Evolutionary conservation across 345 rosid species (phyloP).

Genomic region (Eucalyptus virginea): DNA sequence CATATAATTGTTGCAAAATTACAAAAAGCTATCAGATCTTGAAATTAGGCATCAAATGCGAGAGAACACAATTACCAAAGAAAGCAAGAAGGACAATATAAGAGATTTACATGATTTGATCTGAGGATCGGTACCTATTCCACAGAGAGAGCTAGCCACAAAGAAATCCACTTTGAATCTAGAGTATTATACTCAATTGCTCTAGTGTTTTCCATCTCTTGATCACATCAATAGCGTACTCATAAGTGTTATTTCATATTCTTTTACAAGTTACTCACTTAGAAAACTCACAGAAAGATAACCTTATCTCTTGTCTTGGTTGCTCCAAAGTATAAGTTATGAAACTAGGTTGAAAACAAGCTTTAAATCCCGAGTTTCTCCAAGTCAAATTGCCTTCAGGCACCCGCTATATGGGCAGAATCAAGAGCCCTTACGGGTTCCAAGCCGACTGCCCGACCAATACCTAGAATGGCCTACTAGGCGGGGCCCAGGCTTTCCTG

Average conservation of each 20-base stretch:
- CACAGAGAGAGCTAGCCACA: background rate
- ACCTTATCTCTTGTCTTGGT: background rate
- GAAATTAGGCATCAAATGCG: background rate
- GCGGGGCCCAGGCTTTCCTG: background rate
- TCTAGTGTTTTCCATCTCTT: background rate
- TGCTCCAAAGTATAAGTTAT: background rate
- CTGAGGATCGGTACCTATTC: accelerated
- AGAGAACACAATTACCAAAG: background rate
- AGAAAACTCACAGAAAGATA: background rate
- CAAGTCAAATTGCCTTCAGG: background rate
- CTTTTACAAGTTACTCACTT: background rate
- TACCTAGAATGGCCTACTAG: background rate
- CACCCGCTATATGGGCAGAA: background rate
- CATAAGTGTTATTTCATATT: background rate
- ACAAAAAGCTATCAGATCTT: background rate
- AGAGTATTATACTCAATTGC: background rate
- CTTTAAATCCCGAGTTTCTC: background rate
- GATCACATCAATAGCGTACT: background rate
- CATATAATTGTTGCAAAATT: background rate
- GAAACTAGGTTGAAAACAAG: background rate
- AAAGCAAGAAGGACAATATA: background rate
- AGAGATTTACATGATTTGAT: background rate
- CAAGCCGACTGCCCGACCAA: background rate
- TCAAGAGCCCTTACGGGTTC: background rate
- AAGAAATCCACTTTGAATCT: background rate